These are phyloP conservation scores for Heracleum sosnowskyi DNA, from an alignment of 129 eudicot genomes.

Conservation along the genomic window DNA sequence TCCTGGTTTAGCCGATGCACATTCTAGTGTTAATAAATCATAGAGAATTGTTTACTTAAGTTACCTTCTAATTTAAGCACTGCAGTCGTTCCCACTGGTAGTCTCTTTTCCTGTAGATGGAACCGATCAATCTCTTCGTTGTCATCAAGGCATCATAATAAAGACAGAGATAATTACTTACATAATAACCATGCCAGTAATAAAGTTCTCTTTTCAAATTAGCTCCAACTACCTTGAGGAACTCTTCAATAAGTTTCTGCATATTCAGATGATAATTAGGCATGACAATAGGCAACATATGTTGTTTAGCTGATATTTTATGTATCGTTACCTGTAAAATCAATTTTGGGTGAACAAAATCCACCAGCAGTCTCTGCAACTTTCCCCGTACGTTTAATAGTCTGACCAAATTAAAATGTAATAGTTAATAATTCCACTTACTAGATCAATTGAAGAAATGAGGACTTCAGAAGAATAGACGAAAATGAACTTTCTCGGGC, in stretches of 20 bases:
- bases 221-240: slow-evolving; percentile 61
- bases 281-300: not conserved
- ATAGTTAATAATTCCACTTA: not conserved
- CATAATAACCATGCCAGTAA: slow-evolving; percentile 89
- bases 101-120: slow-evolving; percentile 67
- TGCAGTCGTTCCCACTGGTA: slow-evolving; percentile 68
- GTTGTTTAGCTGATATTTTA: slow-evolving; percentile 2
- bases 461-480: not conserved
- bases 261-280: not conserved
- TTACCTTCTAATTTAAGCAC: slow-evolving; percentile 77
- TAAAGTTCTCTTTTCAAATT: slow-evolving; percentile 58
- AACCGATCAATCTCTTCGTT: slow-evolving; percentile 2
- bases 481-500: too few relatives aligned
- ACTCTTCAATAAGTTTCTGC: slow-evolving; percentile 77
- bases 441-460: not conserved
- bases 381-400: not conserved
- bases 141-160: slow-evolving; percentile 7
- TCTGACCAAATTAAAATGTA: not conserved
- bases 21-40: not conserved
- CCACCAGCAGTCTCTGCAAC: slow-evolving; percentile 9
- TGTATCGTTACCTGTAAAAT: slow-evolving; percentile 7
- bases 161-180: slow-evolving; percentile 23
- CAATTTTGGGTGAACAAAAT: slow-evolving; percentile 15
- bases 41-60: not conserved
- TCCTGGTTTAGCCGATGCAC: not conserved